phyloP scores from a whole-genome alignment of 352 stramenopile genomes.

The Globisporangium mamillatum region DNA sequence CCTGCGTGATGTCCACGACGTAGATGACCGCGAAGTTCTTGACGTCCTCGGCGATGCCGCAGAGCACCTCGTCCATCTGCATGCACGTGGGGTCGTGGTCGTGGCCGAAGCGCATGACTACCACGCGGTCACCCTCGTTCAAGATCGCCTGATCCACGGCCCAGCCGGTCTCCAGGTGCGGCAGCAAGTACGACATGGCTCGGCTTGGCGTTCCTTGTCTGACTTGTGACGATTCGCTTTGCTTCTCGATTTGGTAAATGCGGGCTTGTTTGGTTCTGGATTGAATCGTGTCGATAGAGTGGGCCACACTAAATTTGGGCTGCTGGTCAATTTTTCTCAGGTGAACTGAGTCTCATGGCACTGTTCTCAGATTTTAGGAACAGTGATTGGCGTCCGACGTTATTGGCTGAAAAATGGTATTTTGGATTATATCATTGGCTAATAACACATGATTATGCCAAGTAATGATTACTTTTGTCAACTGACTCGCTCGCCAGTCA shows the following conservation, averaged over 20 bases:
- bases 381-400: too few species aligned
- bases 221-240: neutral
- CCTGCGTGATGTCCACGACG: slow-evolving; percentile 91
- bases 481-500: too few species aligned
- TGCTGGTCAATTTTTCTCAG: too few species aligned
- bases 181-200: slow-evolving; percentile 96
- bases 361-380: too few species aligned
- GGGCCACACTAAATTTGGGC: neutral
- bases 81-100: slow-evolving; percentile 98
- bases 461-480: too few species aligned
- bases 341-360: too few species aligned
- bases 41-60: slow-evolving; percentile 96
- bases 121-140: slow-evolving; percentile 96
- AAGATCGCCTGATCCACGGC: slow-evolving; percentile 99
- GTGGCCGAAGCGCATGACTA: slow-evolving; percentile 99
- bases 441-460: too few species aligned
- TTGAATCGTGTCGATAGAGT: neutral
- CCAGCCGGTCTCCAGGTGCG: slow-evolving; percentile 96
- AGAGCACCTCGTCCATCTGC: slow-evolving; percentile 97
- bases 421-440: too few species aligned
- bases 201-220: neutral
- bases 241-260: neutral
- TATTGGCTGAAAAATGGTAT: too few species aligned
- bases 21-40: slow-evolving; percentile 99
- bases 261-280: neutral